A percentile compares a stretch with the other conserved stretches of the same genome.
Conservation (phyloP, 495 filamentous ascomycete species). For the Aspergillus steynii region DNA sequence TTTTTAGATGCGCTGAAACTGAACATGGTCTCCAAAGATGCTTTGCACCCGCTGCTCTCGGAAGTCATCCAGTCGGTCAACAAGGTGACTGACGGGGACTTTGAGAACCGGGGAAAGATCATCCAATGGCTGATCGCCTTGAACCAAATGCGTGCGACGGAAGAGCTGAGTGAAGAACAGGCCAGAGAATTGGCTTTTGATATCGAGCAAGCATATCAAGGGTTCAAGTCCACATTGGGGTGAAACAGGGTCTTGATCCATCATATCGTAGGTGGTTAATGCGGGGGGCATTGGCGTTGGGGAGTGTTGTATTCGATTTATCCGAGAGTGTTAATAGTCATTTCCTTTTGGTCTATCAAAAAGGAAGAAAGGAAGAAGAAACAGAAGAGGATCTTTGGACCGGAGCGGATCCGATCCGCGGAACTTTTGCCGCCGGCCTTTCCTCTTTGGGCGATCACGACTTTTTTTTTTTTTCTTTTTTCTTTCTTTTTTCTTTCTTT, state of each 20-base stretch:
- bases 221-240: constrained; percentile 75
- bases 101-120: constrained; percentile 93
- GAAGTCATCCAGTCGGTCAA: constrained; percentile 96
- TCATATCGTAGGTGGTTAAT: constrained; percentile 8
- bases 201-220: constrained; percentile 87
- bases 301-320: not conserved
- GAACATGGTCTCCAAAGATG: constrained; percentile 88
- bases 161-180: constrained; percentile 86
- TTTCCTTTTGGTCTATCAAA: constrained; percentile 3
- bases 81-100: constrained; percentile 90
- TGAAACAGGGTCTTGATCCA: constrained; percentile 17
- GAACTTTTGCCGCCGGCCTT: constrained; percentile 36
- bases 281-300: constrained; percentile 10
- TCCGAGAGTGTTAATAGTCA: too few species aligned
- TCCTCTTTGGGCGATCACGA: constrained; percentile 41
- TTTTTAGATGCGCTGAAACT: constrained; percentile 92
- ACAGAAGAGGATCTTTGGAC: not conserved
- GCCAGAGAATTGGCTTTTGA: constrained; percentile 83
- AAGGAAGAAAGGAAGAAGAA: constrained; percentile 5
- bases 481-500: constrained; percentile 8
- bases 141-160: constrained; percentile 95
- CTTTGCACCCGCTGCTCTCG: constrained; percentile 86
- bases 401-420: constrained; percentile 31
- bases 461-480: constrained; percentile 40
- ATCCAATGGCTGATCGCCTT: constrained; percentile 96